Conservation (phyloP, 371 early-diverging fungal species). For the Mucor racemosus region DNA sequence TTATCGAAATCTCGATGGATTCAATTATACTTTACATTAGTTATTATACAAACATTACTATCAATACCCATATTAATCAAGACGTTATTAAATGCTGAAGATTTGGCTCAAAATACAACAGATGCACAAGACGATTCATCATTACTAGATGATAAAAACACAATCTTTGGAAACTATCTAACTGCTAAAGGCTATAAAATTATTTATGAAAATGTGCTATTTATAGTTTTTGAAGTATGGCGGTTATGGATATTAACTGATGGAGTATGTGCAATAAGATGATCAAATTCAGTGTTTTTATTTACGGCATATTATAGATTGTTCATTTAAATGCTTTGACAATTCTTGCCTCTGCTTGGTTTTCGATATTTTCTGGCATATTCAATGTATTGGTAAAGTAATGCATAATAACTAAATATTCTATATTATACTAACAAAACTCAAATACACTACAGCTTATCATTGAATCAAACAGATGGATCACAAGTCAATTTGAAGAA, state of each 20-base stretch:
- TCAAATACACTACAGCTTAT: background rate
- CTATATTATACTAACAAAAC: background rate
- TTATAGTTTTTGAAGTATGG: slow-evolving; percentile 21
- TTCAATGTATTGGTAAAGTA: slow-evolving; percentile 20
- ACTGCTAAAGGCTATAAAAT: slow-evolving; percentile 14
- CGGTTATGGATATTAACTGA: slow-evolving; percentile 20
- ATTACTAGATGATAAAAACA: background rate
- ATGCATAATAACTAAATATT: background rate
- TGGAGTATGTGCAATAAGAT: slow-evolving; percentile 6
- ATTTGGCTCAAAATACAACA: background rate
- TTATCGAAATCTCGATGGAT: slow-evolving; percentile 25
- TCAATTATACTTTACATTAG: slow-evolving; percentile 11
- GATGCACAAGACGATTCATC: background rate
- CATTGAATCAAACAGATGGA: slow-evolving; percentile 16
- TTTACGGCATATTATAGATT: slow-evolving; percentile 1
- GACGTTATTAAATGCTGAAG: slow-evolving; percentile 11
- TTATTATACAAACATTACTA: slow-evolving; percentile 6
- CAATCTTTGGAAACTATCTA: background rate
- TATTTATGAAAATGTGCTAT: slow-evolving; percentile 18
- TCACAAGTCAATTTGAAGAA: background rate
- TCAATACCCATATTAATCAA: slow-evolving; percentile 18
- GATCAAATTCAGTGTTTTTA: background rate
- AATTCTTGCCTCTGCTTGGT: slow-evolving; percentile 26
- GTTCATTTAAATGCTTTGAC: slow-evolving; percentile 21
- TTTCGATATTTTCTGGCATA: slow-evolving; percentile 10